Conservation (phyloP, 1,139 yeast genomes). For the Geotrichum restrictum region DNA sequence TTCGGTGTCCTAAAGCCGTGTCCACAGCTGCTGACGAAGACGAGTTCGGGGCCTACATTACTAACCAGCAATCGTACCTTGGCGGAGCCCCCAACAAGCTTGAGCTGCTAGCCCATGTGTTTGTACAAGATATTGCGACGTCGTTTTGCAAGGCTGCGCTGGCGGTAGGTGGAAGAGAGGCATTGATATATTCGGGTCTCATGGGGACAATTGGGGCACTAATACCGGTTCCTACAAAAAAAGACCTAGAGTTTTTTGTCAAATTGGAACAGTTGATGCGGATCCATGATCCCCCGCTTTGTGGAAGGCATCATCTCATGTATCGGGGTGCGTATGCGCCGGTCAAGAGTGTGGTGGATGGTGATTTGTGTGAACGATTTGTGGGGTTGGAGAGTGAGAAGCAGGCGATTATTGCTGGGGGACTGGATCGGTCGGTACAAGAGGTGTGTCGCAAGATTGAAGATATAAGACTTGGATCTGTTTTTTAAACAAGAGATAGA, state of each 20-base stretch:
- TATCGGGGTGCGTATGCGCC: slow-evolving; percentile 81
- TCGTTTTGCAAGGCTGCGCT: slow-evolving; percentile 54
- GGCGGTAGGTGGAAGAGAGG: slow-evolving; percentile 59
- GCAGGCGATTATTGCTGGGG: slow-evolving; percentile 50
- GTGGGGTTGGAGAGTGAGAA: slow-evolving; percentile 40
- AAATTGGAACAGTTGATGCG: slow-evolving; percentile 53
- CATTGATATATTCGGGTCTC: slow-evolving; percentile 66
- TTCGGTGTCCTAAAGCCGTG: slow-evolving; percentile 52
- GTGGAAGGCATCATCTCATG: slow-evolving; percentile 64
- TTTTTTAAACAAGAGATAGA: slow-evolving; percentile 28
- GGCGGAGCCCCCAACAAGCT: slow-evolving; percentile 58
- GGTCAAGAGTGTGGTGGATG: slow-evolving; percentile 72
- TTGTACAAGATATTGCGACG: slow-evolving; percentile 67
- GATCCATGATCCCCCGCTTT: slow-evolving; percentile 42
- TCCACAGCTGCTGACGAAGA: slow-evolving; percentile 51
- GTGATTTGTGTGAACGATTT: slow-evolving; percentile 72
- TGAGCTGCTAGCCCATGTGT: slow-evolving; percentile 55
- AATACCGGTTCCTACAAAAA: slow-evolving; percentile 59
- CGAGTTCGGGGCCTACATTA: slow-evolving; percentile 42
- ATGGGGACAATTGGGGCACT: slow-evolving; percentile 78
- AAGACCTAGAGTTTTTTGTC: slow-evolving; percentile 59
- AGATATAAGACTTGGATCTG: slow-evolving; percentile 54
- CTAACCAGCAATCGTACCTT: slow-evolving; percentile 38
- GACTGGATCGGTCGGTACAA: slow-evolving; percentile 52
- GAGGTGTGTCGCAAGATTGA: slow-evolving; percentile 60